Evolutionary conservation across 441 rosid species (phyloP).

Genomic region (Jatropha podagrica): DNA sequence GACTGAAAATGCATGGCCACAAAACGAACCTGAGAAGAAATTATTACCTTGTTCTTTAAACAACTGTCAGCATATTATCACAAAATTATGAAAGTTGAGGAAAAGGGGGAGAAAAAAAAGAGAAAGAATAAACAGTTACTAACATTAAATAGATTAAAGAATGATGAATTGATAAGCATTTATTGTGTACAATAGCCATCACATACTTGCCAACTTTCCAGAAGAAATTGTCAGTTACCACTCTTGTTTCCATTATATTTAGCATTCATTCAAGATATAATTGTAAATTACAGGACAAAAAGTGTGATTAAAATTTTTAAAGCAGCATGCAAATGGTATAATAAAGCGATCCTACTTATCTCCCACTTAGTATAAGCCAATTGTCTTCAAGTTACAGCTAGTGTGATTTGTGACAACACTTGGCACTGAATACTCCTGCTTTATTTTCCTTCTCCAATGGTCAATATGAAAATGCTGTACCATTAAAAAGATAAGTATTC

Average conservation of each 20-base stretch:
- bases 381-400: slow-evolving; percentile 16
- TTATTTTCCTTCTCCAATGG: slow-evolving; percentile 7
- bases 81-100: not conserved
- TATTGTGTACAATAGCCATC: slow-evolving; percentile 12
- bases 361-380: slow-evolving; percentile 31
- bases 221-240: slow-evolving; percentile 4
- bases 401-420: slow-evolving; percentile 30
- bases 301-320: not conserved
- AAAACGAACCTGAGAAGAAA: slow-evolving; percentile 4
- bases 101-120: not conserved
- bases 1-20: not conserved
- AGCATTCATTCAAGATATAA: not conserved
- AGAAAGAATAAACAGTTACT: not conserved
- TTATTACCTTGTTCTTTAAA: not conserved
- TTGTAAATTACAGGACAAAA: slow-evolving; percentile 5
- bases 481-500: not conserved
- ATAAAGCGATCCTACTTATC: slow-evolving; percentile 19
- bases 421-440: slow-evolving; percentile 30
- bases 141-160: not conserved
- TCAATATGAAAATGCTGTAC: slow-evolving; percentile 3
- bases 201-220: slow-evolving; percentile 19
- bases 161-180: slow-evolving; percentile 6
- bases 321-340: slow-evolving; percentile 10
- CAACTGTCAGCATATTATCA: slow-evolving; percentile 10
- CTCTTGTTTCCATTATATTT: not conserved